Conservation (phyloP, 2,329 filamentous ascomycete species). For the Blumeria graminis region DNA sequence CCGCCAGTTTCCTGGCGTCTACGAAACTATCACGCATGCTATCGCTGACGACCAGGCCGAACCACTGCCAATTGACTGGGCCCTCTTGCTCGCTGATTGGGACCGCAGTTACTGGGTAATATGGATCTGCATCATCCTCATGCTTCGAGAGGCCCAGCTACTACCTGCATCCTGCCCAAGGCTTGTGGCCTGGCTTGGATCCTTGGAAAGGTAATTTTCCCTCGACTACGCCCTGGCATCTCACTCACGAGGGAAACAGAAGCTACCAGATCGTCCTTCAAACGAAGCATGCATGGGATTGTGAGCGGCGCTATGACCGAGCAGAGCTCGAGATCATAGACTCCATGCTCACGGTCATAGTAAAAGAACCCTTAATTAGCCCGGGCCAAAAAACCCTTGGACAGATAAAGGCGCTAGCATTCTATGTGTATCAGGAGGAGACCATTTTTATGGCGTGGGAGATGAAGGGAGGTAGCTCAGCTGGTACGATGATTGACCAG, state of each 20-base stretch:
- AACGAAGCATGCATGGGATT: neutral
- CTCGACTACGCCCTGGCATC: too few species aligned
- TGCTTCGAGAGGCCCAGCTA: neutral
- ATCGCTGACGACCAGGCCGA: conserved; percentile 9
- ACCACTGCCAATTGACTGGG: conserved; percentile 8
- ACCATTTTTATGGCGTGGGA: neutral
- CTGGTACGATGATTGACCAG: neutral
- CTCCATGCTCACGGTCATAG: neutral
- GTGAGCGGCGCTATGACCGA: neutral
- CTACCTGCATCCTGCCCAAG: neutral
- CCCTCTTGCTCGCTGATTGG: conserved; percentile 5
- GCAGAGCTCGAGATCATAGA: neutral
- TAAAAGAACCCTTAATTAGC: too few species aligned
- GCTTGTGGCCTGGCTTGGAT: neutral
- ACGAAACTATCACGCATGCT: conserved; percentile 2
- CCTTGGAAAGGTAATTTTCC: neutral
- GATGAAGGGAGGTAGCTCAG: neutral
- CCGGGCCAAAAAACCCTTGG: neutral
- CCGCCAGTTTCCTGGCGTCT: conserved; percentile 3
- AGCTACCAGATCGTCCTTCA: neutral
- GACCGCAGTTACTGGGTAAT: conserved; percentile 7
- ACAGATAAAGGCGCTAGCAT: neutral
- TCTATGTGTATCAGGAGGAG: neutral
- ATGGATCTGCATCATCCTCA: conserved; percentile 6
- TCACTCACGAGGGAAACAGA: neutral